Percentiles rank a stretch among this genome's conserved stretches.
Evolutionary conservation across 2,329 filamentous ascomycete genomes (phyloP).

Genomic region (Colletotrichum coccodes): DNA sequence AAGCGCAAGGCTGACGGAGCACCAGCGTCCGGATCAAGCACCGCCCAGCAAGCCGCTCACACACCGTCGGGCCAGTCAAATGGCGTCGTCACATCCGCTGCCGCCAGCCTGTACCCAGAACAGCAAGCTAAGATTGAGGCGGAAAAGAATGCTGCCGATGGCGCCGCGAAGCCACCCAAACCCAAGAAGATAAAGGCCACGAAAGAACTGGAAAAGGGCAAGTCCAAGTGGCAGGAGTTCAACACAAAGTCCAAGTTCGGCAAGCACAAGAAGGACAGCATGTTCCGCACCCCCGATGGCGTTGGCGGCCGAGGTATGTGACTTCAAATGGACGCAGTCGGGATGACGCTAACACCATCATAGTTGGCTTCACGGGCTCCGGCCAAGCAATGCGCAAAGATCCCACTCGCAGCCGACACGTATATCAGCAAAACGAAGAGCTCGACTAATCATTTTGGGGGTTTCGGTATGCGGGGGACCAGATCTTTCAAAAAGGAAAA

Average conservation of each 20-base stretch:
- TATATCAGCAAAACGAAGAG: constrained; percentile 83
- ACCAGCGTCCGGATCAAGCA: constrained; percentile 56
- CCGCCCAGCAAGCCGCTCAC: constrained; percentile 52
- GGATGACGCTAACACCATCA: constrained; percentile 13
- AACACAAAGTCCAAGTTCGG: constrained; percentile 79
- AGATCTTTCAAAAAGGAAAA: constrained; percentile 31
- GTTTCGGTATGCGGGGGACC: constrained; percentile 36
- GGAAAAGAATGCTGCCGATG: constrained; percentile 70
- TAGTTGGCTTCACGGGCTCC: constrained; percentile 96
- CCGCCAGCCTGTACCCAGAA: constrained; percentile 67
- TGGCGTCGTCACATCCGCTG: constrained; percentile 64
- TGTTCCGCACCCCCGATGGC: constrained; percentile 93
- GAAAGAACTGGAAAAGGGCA: constrained; percentile 89
- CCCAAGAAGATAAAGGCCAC: constrained; percentile 92
- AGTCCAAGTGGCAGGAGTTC: constrained; percentile 96
- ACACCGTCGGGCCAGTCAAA: constrained; percentile 48
- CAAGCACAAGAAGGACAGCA: constrained; percentile 89
- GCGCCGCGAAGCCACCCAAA: constrained; percentile 76
- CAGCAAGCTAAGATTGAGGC: constrained; percentile 63
- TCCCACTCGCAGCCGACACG: constrained; percentile 80
- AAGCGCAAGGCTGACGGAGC: constrained; percentile 90
- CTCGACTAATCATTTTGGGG: constrained; percentile 65
- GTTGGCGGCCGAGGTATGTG: constrained; percentile 83
- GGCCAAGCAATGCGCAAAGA: constrained; percentile 97
- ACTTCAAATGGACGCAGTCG: background rate